Evolutionary conservation across 2,329 filamentous ascomycete genomes (phyloP).

Genomic region (Xylaria sp.): DNA sequence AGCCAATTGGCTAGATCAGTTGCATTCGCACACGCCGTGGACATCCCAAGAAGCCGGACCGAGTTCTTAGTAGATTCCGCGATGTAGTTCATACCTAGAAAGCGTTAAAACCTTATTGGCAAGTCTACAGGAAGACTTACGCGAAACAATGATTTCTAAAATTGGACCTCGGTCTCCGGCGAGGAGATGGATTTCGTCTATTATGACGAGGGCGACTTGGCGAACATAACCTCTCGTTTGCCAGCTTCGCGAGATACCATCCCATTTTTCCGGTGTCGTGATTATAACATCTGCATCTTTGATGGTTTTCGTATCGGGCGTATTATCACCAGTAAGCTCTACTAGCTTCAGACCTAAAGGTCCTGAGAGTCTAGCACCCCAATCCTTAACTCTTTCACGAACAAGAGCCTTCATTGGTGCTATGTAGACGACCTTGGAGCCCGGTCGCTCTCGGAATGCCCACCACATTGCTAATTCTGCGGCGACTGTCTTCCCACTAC

Average conservation of each 20-base stretch:
- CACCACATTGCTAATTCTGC: constrained; percentile 99
- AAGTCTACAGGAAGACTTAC: constrained; percentile 50
- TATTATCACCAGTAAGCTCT: constrained; percentile 97
- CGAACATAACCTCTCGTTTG: constrained; percentile 96
- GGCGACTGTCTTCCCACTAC: constrained; percentile 96
- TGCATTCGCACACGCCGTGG: constrained; percentile 96
- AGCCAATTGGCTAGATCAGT: constrained; percentile 95
- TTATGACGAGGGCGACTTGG: constrained; percentile 94
- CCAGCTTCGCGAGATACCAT: constrained; percentile 98
- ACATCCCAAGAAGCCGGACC: constrained; percentile 96
- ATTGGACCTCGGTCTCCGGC: constrained; percentile 97
- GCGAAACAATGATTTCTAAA: constrained; percentile 92
- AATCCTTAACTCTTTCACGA: constrained; percentile 94
- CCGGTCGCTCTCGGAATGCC: constrained; percentile 93
- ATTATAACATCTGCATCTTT: constrained; percentile 97
- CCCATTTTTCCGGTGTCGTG: constrained; percentile 99
- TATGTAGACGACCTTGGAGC: constrained; percentile 98
- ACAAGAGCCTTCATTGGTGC: constrained; percentile 99
- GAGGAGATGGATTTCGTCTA: constrained; percentile 97
- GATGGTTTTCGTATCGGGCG: constrained; percentile 94
- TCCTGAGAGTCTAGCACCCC: constrained; percentile 81
- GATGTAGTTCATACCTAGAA: constrained; percentile 93
- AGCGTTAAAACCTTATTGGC: constrained; percentile 22
- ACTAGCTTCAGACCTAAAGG: constrained; percentile 91
- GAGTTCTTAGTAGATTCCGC: constrained; percentile 90